Percentiles rank a stretch among this genome's conserved stretches.
Conservation (phyloP, 2,329 filamentous ascomycete genomes). For the Paraconiothyrium sp. region DNA sequence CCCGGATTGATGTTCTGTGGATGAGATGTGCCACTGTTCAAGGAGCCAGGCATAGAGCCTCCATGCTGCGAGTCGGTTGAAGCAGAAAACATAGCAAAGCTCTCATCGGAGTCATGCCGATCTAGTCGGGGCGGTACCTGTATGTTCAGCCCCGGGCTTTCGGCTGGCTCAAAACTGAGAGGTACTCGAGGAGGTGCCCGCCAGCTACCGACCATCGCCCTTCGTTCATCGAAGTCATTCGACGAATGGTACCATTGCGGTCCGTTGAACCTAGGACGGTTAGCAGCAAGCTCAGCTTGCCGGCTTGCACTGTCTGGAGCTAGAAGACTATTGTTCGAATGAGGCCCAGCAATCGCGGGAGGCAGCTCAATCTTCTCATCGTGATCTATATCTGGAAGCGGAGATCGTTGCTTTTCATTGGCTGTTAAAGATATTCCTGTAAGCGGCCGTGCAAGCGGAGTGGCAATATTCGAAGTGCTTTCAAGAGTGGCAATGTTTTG, state of each 20-base stretch:
- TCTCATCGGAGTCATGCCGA: slow-evolving; percentile 68
- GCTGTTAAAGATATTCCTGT: slow-evolving; percentile 18
- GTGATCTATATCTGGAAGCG: slow-evolving; percentile 49
- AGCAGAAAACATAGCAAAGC: slow-evolving; percentile 71
- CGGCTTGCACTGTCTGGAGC: slow-evolving; percentile 19
- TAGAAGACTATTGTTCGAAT: slow-evolving; percentile 16
- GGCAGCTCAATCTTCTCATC: slow-evolving; percentile 49
- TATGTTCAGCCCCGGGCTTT: slow-evolving; percentile 47
- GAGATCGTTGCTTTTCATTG: slow-evolving; percentile 20
- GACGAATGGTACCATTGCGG: slow-evolving; percentile 47
- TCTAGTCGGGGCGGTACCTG: slow-evolving; percentile 48
- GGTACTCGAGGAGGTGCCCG: slow-evolving; percentile 60
- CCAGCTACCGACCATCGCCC: slow-evolving; percentile 55
- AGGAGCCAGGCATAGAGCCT: slow-evolving; percentile 63
- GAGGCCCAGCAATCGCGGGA: slow-evolving; percentile 42
- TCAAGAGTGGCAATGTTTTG: slow-evolving; percentile 51
- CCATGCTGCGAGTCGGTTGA: slow-evolving; percentile 66
- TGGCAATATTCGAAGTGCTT: slow-evolving; percentile 65
- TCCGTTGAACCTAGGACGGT: slow-evolving; percentile 35
- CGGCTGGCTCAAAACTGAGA: slow-evolving; percentile 58
- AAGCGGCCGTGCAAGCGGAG: slow-evolving; percentile 62
- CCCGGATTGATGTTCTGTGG: slow-evolving; percentile 36
- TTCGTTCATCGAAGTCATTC: slow-evolving; percentile 49
- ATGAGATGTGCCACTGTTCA: slow-evolving; percentile 49
- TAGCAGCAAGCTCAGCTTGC: slow-evolving; percentile 18